These are phyloP conservation scores for Groenewaldozyma tartarivorans DNA, from an alignment of 805 yeast genomes.

Conservation along the genomic window DNA sequence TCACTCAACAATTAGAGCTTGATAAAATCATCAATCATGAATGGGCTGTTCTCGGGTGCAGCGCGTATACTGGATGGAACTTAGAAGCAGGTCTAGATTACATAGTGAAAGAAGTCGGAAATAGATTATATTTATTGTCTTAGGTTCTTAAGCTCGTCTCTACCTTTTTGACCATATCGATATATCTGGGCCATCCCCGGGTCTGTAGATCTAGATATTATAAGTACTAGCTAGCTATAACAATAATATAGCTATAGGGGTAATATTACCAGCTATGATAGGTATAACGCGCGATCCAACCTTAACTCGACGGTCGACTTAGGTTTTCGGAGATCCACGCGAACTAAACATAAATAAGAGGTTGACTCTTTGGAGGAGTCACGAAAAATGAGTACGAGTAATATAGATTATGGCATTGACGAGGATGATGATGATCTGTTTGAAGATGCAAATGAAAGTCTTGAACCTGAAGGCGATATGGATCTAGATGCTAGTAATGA, in stretches of 20 bases:
- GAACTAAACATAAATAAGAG: too few species aligned
- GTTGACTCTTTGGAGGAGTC: too few species aligned
- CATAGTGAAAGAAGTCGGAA: constrained; percentile 33
- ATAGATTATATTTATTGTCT: constrained; percentile 31
- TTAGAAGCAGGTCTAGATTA: constrained; percentile 35
- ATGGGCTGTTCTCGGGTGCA: constrained; percentile 35
- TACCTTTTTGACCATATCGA: too few species aligned
- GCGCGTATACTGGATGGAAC: constrained; percentile 40
- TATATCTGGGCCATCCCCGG: too few species aligned
- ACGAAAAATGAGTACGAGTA: not conserved
- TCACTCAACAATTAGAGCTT: constrained; percentile 24
- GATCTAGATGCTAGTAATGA: constrained; percentile 13
- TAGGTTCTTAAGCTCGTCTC: constrained; percentile 3
- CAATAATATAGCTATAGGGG: too few species aligned
- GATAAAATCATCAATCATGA: constrained; percentile 30
- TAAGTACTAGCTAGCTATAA: too few species aligned
- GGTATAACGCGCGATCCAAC: too few species aligned
- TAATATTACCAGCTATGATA: too few species aligned
- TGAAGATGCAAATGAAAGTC: constrained; percentile 26
- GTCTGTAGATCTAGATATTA: too few species aligned
- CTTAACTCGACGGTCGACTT: too few species aligned
- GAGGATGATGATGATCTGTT: constrained; percentile 25
- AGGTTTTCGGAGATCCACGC: too few species aligned
- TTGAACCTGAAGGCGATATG: constrained; percentile 17
- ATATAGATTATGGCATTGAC: constrained; percentile 18